phyloP scores from a whole-genome alignment of 192 early-diverging fungal species.

The Coemansia sp. region DNA sequence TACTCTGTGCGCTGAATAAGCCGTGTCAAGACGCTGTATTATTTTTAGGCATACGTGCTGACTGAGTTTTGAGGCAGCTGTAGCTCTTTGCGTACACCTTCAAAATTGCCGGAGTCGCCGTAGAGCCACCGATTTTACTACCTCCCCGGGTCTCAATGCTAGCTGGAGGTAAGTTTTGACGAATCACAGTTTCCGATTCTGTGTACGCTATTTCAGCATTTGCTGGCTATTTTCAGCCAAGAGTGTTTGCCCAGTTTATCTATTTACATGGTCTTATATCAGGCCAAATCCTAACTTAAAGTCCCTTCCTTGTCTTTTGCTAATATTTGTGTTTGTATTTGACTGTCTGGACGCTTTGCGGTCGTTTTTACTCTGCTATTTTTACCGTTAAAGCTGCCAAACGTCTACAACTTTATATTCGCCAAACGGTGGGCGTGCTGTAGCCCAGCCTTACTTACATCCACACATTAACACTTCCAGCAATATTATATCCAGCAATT shows the following conservation, averaged over 20 bases:
- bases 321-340: neutral
- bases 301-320: neutral
- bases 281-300: neutral
- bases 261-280: neutral
- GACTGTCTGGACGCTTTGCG: neutral
- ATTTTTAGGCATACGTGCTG: conserved; percentile 8
- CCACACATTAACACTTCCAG: neutral
- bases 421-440: neutral
- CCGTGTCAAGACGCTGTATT: neutral
- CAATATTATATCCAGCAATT: neutral
- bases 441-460: neutral
- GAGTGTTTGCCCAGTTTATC: neutral
- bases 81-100: neutral
- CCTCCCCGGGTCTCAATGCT: neutral
- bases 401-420: neutral
- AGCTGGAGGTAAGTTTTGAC: conserved; percentile 6
- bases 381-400: neutral
- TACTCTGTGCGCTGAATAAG: neutral
- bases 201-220: conserved; percentile 19
- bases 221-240: conserved; percentile 35
- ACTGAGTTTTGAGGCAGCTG: neutral
- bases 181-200: neutral
- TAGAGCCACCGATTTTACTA: neutral
- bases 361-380: neutral
- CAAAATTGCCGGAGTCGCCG: neutral